phyloP scores from a whole-genome alignment of 2,329 filamentous ascomycete species.

The Xylariaceae sp. region DNA sequence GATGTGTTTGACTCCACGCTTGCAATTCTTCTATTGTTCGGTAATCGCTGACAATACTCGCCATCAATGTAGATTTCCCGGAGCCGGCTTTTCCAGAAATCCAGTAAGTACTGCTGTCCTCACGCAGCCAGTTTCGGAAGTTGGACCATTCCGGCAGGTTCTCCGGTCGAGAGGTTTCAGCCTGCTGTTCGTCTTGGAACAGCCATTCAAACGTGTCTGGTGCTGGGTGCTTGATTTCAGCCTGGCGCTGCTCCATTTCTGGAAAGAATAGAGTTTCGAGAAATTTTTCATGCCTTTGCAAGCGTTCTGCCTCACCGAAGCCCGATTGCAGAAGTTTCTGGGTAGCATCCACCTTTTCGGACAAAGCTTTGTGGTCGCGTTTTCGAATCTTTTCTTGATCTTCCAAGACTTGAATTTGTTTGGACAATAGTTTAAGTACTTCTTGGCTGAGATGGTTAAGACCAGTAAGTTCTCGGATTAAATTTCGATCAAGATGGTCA shows the following conservation, averaged over 20 bases:
- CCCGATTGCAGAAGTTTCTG: not conserved
- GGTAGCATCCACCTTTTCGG: not conserved
- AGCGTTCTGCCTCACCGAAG: not conserved
- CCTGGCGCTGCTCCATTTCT: conserved; percentile 7
- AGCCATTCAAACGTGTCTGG: conserved; percentile 7
- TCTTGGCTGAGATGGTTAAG: not conserved
- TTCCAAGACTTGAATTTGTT: not conserved
- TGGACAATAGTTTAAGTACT: not conserved
- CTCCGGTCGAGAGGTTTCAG: not conserved
- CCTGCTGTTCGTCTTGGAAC: not conserved
- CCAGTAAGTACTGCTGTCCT: conserved; percentile 11
- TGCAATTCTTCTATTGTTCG: conserved; percentile 1
- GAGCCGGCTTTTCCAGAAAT: conserved; percentile 15
- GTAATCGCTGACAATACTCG: conserved; percentile 6
- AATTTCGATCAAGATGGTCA: not conserved
- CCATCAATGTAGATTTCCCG: conserved; percentile 15
- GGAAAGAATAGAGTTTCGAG: conserved; percentile 5
- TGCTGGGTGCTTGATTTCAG: conserved; percentile 8
- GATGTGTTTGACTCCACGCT: not conserved
- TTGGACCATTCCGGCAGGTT: conserved; percentile 1
- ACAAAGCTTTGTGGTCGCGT: not conserved
- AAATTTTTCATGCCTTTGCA: not conserved
- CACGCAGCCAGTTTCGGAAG: conserved; percentile 9
- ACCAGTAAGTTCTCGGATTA: conserved; percentile 5
- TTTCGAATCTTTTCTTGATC: not conserved